These are phyloP conservation scores for Termitomyces sp. DNA, from an alignment of 768 basidiomycete species.

Conservation along the genomic window DNA sequence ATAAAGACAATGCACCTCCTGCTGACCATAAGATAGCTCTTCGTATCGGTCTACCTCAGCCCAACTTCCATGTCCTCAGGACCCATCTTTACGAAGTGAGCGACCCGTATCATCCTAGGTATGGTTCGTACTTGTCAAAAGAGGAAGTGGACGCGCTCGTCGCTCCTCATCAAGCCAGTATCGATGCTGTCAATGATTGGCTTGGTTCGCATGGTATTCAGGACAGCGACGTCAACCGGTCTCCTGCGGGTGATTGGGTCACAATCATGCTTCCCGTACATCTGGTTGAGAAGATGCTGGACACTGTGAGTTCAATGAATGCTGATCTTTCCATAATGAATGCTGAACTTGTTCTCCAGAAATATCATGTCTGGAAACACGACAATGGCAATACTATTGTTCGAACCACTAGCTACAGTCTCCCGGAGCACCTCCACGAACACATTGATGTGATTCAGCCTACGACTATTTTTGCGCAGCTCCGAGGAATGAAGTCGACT, in stretches of 20 bases:
- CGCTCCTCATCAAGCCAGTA: conserved; percentile 50
- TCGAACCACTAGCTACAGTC: conserved; percentile 62
- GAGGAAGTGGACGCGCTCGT: conserved; percentile 61
- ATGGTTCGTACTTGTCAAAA: conserved; percentile 55
- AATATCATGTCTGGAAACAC: conserved; percentile 61
- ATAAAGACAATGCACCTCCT: conserved; percentile 36
- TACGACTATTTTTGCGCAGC: conserved; percentile 56
- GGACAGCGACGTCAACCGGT: conserved; percentile 40
- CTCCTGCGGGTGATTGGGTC: conserved; percentile 65
- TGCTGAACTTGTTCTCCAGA: conserved; percentile 27
- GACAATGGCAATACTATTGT: conserved; percentile 46
- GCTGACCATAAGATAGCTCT: conserved; percentile 44
- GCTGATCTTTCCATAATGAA: background rate
- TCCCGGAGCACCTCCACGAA: conserved; percentile 50
- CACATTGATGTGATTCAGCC: conserved; percentile 69
- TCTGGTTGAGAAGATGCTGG: conserved; percentile 62
- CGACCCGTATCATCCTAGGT: conserved; percentile 47
- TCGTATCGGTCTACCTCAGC: conserved; percentile 53
- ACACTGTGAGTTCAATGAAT: conserved; percentile 31
- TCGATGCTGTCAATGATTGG: conserved; percentile 59
- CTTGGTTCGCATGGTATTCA: conserved; percentile 48
- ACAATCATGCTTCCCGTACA: conserved; percentile 52
- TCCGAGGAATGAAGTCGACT: conserved; percentile 10
- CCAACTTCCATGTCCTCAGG: conserved; percentile 43
- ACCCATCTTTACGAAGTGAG: conserved; percentile 51